phyloP scores from a whole-genome alignment of 208 protist species.

The Angomonas ambiguus region DNA sequence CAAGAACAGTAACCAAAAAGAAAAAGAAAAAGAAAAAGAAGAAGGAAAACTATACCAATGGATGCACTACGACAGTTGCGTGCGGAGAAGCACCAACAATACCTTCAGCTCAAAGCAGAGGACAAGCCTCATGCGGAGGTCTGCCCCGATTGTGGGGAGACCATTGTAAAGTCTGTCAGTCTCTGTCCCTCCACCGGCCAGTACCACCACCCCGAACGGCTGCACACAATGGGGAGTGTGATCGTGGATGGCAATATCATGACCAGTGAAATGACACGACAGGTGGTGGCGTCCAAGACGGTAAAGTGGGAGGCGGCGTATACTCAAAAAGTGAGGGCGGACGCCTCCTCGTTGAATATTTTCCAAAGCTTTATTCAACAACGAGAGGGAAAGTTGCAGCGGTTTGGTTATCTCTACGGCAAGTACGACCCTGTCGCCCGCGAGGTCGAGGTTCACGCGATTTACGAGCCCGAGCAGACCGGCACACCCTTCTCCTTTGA shows the following conservation, averaged over 20 bases:
- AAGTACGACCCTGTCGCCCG: conserved; percentile 32
- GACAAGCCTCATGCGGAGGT: conserved; percentile 38
- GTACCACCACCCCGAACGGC: conserved; percentile 59
- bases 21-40: conserved; percentile 5
- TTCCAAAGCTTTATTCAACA: conserved; percentile 81
- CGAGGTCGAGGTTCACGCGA: conserved; percentile 69
- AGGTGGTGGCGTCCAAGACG: conserved; percentile 64
- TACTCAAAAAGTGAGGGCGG: conserved; percentile 64
- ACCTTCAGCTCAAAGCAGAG: conserved; percentile 16
- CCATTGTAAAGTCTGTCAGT: conserved; percentile 29
- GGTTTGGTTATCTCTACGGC: conserved; percentile 86
- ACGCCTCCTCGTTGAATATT: conserved; percentile 69
- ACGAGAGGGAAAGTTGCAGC: conserved; percentile 72
- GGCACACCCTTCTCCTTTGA: conserved; percentile 56
- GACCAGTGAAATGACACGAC: conserved; percentile 52
- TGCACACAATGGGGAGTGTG: conserved; percentile 57
- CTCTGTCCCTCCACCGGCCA: conserved; percentile 74
- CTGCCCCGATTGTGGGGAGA: conserved; percentile 55
- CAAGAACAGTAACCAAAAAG: conserved; percentile 13
- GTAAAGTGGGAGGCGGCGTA: conserved; percentile 76
- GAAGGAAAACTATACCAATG: conserved; percentile 4
- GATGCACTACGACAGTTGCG: conserved; percentile 24
- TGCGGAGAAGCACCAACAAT: conserved; percentile 27
- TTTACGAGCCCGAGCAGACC: conserved; percentile 86
- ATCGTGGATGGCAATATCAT: conserved; percentile 55